Evolutionary conservation across 352 stramenopile species (phyloP), one percentile per base, ranked within the genome.

Genomic region (Globisporangium iwayamae): DNA sequence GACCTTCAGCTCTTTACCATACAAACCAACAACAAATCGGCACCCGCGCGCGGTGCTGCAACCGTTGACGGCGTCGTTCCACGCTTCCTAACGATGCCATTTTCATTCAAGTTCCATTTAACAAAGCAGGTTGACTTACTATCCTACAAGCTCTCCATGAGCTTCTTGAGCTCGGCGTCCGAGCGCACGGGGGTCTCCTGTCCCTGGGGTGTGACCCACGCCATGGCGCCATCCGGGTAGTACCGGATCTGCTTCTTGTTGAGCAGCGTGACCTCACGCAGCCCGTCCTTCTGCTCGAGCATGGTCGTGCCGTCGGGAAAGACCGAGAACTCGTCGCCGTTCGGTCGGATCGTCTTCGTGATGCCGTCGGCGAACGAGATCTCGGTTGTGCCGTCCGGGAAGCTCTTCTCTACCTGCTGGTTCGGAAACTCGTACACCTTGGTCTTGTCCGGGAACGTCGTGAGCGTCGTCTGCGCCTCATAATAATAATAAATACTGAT

Each of bases 401-500:
- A 87, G 61, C 97, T 97, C 50, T 90, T 94, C 76, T 99, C 97
- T 20, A 97, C 76, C 73, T 98, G 94, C 36, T 96, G 77, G 66
- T 97, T 98, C 1, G 96, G 83, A 66, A 99, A 99, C 72, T 99
- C 93, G 71, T 98, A 99, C 16, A 99, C 83, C 60, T 98, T 94
- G 7, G 90, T 91, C 32, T 94, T 92, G 71, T 99, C 94, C 6
- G 91, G 78, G 69, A 96, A 95, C 6, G 89, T 98, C 10, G 94
- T 98, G 43, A 99, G 86, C 67, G 91, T 98, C 14, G 96, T 98
- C 62, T 98, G 70, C 11, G 95, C 91, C 46, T 93, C 85, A 55
- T 85, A 75, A 76, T 98, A 98, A 69, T 96, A 98, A 74, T 98
- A 98, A 51, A 98, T 84, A 71, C 87, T 93, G 58, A 97, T 88